Evolutionary conservation across 2,329 filamentous ascomycete species (phyloP).

Genomic region (Ascochyta viciae-villosae): DNA sequence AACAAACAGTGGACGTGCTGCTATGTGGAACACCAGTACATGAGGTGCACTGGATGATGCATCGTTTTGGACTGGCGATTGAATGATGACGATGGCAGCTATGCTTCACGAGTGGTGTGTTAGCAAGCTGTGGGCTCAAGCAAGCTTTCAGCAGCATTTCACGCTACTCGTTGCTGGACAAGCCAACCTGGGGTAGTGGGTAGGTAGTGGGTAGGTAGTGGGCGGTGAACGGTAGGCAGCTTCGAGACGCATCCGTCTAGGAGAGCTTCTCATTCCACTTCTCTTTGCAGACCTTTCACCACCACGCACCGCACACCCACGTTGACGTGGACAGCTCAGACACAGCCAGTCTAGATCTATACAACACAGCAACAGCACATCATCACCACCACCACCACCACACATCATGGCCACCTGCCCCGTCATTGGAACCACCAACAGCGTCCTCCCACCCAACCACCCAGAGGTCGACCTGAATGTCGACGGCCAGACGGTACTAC

Average conservation of each 20-base stretch:
- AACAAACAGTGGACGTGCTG: too few relatives aligned
- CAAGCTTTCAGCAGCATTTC: slow-evolving; percentile 5
- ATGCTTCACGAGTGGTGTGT: not conserved
- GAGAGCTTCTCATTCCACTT: slow-evolving; percentile 5
- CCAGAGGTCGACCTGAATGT: slow-evolving; percentile 49
- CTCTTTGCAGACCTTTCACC: slow-evolving; percentile 5
- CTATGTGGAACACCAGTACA: too few relatives aligned
- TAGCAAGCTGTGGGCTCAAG: not conserved
- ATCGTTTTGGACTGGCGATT: not conserved
- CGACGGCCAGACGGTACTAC: slow-evolving; percentile 45
- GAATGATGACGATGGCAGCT: too few relatives aligned
- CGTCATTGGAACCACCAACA: slow-evolving; percentile 53
- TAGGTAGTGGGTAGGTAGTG: not conserved
- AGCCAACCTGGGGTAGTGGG: slow-evolving; percentile 14
- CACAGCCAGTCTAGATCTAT: not conserved
- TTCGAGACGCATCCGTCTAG: slow-evolving; percentile 5
- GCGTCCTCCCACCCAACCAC: slow-evolving; percentile 54
- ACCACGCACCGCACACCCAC: not conserved
- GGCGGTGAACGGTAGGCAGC: not conserved
- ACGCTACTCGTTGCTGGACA: slow-evolving; percentile 12
- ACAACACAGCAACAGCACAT: too few relatives aligned
- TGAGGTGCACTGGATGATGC: not conserved
- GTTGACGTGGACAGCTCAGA: not conserved
- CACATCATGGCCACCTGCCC: slow-evolving; percentile 38
- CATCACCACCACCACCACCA: not conserved